Evolutionary conservation across 345 rosid genomes (phyloP), one percentile per base, ranked within the genome.

Genomic region (Camelina hispida): DNA sequence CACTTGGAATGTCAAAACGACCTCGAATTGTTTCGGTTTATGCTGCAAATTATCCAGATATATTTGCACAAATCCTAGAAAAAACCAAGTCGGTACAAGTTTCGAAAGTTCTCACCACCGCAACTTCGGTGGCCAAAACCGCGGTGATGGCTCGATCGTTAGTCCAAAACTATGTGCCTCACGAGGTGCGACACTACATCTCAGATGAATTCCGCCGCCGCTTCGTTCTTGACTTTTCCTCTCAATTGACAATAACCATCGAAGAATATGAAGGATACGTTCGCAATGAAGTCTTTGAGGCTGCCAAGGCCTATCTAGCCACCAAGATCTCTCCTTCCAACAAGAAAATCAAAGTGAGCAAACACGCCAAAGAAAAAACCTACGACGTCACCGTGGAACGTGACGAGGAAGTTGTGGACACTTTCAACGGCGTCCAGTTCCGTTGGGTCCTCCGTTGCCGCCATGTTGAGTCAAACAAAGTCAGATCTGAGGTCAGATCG

Each of bases 71-170:
- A 38, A 38, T 38, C 42, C 12, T 38, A 38, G 42, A 38, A 10
- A 38, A 10, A 38, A 38, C 42, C 8, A 38, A 38, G 42, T 38
- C 15, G 15, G n/a, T 42, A 38, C 4, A 9, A 42, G 15, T 42
- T 42, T 13, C 46, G 15, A 44, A 16, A 44, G 74, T 85, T 17
- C 50, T 88, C 20, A 81, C 93, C 35, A 72, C 89, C 0, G 88
- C 84, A 0, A 85, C 90, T 47, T 88, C 93, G 1, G 77, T 83
- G 15, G 88, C 91, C 3, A 86, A 81, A 42, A 76, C 91, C 16
- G 78, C 62, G 13, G 68, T 88, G 88, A 68, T 86, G 7, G 81
- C 81, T 61, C 85, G 84, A 14, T 82, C 93, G 3, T 32, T 85
- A 10, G 81, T 79, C 61, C 47, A 71, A 34, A 84, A 87, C 2